Evolutionary conservation across 208 protist genomes (phyloP).

Genomic region (Porcisia deanei): DNA sequence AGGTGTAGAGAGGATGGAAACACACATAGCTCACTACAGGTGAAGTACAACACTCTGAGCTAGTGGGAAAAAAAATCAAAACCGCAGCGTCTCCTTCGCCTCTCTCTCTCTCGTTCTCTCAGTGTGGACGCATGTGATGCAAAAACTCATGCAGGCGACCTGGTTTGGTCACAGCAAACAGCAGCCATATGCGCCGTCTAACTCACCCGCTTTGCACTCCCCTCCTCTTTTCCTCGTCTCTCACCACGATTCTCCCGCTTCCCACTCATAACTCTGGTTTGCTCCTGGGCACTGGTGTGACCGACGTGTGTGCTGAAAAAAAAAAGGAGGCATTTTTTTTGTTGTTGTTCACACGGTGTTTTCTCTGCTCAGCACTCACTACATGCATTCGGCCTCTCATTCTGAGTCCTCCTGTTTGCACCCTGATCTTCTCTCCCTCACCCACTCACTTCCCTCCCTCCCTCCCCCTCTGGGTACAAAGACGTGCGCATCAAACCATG

Average conservation of each 20-base stretch:
- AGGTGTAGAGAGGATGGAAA: background rate
- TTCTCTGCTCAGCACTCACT: background rate
- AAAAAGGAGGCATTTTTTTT: background rate
- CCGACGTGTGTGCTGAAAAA: too few species aligned
- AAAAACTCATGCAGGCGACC: background rate
- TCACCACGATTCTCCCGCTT: background rate
- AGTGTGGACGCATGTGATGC: background rate
- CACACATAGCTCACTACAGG: background rate
- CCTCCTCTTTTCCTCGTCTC: background rate
- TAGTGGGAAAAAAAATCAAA: background rate
- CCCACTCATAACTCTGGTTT: background rate
- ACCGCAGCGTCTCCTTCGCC: too few species aligned
- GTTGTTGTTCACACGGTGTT: background rate
- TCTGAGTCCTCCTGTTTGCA: background rate
- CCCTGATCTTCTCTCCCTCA: background rate
- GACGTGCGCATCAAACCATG: background rate
- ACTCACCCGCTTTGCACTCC: background rate
- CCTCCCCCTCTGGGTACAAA: too few species aligned
- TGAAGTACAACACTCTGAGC: background rate
- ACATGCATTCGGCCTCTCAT: background rate
- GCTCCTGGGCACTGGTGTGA: background rate
- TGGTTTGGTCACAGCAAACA: background rate
- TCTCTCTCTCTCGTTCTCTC: background rate
- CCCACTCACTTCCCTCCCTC: background rate
- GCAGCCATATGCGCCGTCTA: background rate